Evolutionary conservation across 495 filamentous ascomycete genomes (phyloP).

Genomic region (Hypoxylon cercidicola): DNA sequence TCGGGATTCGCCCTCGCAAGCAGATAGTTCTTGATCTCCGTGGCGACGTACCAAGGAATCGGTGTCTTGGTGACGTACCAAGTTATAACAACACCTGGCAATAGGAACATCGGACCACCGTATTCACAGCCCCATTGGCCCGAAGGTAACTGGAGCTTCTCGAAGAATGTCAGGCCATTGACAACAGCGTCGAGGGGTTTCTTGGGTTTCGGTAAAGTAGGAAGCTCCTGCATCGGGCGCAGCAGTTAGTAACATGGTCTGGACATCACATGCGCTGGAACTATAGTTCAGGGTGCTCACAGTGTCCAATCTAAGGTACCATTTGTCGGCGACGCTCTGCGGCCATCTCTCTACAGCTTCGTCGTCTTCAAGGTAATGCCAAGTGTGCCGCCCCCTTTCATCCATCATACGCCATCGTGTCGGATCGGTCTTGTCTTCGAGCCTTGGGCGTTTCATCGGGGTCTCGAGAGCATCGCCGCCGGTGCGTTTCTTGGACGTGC

Average conservation of each 20-base stretch:
- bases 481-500: constrained; percentile 44
- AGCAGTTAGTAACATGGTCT: constrained; percentile 10
- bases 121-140: constrained; percentile 99
- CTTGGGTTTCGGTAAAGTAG: constrained; percentile 72
- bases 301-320: constrained; percentile 74
- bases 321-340: constrained; percentile 84
- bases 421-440: constrained; percentile 73
- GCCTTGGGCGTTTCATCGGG: constrained; percentile 48
- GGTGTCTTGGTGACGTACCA: constrained; percentile 92
- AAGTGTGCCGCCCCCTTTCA: constrained; percentile 86
- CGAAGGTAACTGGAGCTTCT: constrained; percentile 83
- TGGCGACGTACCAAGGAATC: constrained; percentile 81
- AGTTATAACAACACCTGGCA: constrained; percentile 85
- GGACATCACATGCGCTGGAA: constrained; percentile 12
- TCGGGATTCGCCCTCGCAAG: constrained; percentile 85
- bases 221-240: constrained; percentile 67
- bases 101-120: constrained; percentile 86
- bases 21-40: constrained; percentile 93
- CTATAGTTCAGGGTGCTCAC: constrained; percentile 60
- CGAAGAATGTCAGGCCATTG: constrained; percentile 91
- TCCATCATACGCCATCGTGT: constrained; percentile 85
- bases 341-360: constrained; percentile 82
- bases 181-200: constrained; percentile 79
- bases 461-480: constrained; percentile 36
- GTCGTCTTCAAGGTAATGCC: constrained; percentile 89